phyloP scores from a whole-genome alignment of 257 asterid genomes.

The Cinchona pubescens region DNA sequence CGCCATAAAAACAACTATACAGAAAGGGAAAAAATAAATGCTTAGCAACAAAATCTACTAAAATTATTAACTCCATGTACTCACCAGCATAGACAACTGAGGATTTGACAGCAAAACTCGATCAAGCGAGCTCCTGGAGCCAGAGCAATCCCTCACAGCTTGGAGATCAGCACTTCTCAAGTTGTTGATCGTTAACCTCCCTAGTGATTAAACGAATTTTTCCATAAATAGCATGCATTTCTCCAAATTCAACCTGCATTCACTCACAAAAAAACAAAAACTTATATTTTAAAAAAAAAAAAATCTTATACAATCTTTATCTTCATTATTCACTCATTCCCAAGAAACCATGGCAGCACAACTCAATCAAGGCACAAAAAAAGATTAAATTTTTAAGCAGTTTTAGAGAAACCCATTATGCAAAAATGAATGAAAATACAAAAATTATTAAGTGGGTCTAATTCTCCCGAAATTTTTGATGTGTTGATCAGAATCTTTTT shows the following conservation, averaged over 20 bases:
- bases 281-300: neutral
- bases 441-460: neutral
- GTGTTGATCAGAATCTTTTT: neutral
- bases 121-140: neutral
- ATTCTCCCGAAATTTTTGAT: neutral
- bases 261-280: neutral
- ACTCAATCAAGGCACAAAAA: neutral
- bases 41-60: neutral
- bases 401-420: neutral
- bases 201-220: constrained; percentile 34
- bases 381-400: neutral
- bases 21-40: neutral
- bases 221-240: constrained; percentile 53
- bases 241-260: constrained; percentile 26
- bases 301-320: neutral
- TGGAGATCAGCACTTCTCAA: constrained; percentile 30
- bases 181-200: constrained; percentile 34
- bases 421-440: neutral
- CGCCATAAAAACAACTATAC: neutral
- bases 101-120: neutral
- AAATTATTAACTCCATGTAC: neutral
- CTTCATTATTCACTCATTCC: neutral
- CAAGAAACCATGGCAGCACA: neutral
- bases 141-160: constrained; percentile 2
- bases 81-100: neutral